These are phyloP conservation scores for Penicillium pulvis DNA, from an alignment of 495 filamentous ascomycete genomes.

Conservation along the genomic window DNA sequence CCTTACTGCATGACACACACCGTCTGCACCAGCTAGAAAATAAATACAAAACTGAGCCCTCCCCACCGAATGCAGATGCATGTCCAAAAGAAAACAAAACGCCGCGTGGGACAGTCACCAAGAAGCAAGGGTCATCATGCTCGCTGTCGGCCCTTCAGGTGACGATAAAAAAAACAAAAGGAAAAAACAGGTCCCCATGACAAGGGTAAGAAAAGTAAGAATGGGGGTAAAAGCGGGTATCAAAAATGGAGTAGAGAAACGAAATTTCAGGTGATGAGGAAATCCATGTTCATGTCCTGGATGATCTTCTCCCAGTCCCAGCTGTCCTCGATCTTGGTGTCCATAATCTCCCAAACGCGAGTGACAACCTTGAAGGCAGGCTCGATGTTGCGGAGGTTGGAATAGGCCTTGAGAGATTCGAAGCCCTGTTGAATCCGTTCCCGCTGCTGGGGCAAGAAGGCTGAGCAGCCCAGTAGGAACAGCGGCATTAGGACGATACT, in stretches of 20 bases:
- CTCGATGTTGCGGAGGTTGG: conserved; percentile 78
- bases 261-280: conserved; percentile 65
- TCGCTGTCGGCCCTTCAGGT: conserved; percentile 10
- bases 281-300: conserved; percentile 74
- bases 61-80: conserved; percentile 24
- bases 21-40: conserved; percentile 6
- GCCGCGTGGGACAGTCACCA: conserved; percentile 26
- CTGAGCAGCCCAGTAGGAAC: conserved; percentile 85
- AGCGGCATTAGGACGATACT: conserved; percentile 86
- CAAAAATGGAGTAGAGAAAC: conserved; percentile 16
- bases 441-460: conserved; percentile 69
- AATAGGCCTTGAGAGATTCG: conserved; percentile 71
- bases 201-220: not conserved
- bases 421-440: conserved; percentile 70
- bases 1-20: conserved; percentile 8
- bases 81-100: conserved; percentile 19
- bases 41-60: conserved; percentile 10
- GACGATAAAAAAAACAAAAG: too few relatives aligned
- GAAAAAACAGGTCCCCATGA: conserved; percentile 9
- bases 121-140: conserved; percentile 23
- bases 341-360: conserved; percentile 83
- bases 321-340: conserved; percentile 65
- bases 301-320: conserved; percentile 95
- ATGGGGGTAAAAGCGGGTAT: conserved; percentile 15
- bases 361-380: conserved; percentile 74